Percentiles rank a stretch among this genome's conserved stretches.
phyloP scores from a whole-genome alignment of 2,329 filamentous ascomycete species.

The Teratosphaeria viscida region DNA sequence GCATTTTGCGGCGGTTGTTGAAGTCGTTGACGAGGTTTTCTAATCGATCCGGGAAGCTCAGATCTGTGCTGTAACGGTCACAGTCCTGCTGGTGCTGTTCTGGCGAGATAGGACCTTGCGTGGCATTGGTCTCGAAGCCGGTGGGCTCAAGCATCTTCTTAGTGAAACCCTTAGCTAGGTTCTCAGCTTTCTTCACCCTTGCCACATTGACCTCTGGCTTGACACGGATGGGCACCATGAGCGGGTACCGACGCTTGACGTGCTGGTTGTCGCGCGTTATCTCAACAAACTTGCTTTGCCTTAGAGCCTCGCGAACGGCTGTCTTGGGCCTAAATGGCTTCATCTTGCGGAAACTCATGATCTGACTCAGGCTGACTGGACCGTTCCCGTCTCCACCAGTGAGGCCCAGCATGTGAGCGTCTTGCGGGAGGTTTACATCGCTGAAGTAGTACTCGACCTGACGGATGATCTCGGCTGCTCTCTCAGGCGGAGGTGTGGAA shows the following conservation, averaged over 20 bases:
- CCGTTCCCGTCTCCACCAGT: conserved; percentile 30
- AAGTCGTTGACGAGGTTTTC: conserved; percentile 78
- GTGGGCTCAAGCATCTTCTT: conserved; percentile 35
- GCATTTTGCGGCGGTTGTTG: conserved; percentile 63
- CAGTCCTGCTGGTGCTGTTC: conserved; percentile 56
- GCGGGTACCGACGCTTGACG: conserved; percentile 33
- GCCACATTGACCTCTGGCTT: conserved; percentile 22
- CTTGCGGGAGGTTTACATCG: conserved; percentile 35
- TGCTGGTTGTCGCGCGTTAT: conserved; percentile 30
- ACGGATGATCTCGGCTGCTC: conserved; percentile 16
- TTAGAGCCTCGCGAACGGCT: conserved; percentile 32
- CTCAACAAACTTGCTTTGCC: conserved; percentile 32
- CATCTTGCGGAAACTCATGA: conserved; percentile 38
- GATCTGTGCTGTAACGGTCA: conserved; percentile 52
- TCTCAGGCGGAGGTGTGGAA: not conserved
- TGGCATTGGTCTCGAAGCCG: conserved; percentile 55
- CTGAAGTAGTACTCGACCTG: conserved; percentile 43
- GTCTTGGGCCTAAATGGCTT: conserved; percentile 31
- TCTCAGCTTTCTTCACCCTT: conserved; percentile 19
- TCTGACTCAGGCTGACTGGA: conserved; percentile 33
- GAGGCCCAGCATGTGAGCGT: conserved; percentile 33
- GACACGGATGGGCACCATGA: conserved; percentile 17
- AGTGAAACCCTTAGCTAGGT: conserved; percentile 21
- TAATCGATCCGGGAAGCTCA: conserved; percentile 53
- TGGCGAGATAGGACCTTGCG: conserved; percentile 52